Conservation (phyloP, 306 rosid genomes). For the Sindora glabra region DNA sequence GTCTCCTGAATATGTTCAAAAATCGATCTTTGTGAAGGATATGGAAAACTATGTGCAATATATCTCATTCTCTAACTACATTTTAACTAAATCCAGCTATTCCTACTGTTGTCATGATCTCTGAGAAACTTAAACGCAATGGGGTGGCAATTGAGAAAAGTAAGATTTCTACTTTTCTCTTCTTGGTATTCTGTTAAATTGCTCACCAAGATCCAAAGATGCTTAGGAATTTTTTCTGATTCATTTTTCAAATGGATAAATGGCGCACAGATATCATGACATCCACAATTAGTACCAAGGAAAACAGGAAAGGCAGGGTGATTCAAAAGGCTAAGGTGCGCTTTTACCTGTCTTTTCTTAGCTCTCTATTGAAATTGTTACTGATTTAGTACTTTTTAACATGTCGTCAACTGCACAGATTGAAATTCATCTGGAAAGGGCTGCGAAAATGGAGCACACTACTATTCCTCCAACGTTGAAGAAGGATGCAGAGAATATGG, state of each 20-base stretch:
- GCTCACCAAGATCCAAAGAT: not conserved
- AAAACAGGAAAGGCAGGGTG: not conserved
- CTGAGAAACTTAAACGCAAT: constrained; percentile 31
- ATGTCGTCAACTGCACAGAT: not conserved
- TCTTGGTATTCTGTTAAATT: not conserved
- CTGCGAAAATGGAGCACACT: constrained; percentile 4
- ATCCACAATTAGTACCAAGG: constrained; percentile 20
- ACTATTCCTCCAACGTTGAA: not conserved
- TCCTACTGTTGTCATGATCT: constrained; percentile 32
- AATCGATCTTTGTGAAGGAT: not conserved
- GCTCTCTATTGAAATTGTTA: too few relatives aligned
- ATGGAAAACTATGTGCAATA: not conserved
- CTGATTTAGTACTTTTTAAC: too few relatives aligned
- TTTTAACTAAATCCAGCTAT: constrained; percentile 20
- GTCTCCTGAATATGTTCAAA: too few relatives aligned
- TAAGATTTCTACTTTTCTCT: not conserved
- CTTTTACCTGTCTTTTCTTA: not conserved
- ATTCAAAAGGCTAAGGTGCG: constrained; percentile 36
- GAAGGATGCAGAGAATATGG: not conserved
- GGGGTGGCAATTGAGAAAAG: constrained; percentile 37
- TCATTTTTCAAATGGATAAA: not conserved
- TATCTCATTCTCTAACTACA: not conserved
- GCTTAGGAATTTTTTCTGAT: not conserved
- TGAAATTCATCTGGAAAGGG: constrained; percentile 20
- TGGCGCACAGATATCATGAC: constrained; percentile 12